Base-by-base conservation (phyloP, 2,329 filamentous ascomycete genomes). In the Calonectria hawksworthii region DNA sequence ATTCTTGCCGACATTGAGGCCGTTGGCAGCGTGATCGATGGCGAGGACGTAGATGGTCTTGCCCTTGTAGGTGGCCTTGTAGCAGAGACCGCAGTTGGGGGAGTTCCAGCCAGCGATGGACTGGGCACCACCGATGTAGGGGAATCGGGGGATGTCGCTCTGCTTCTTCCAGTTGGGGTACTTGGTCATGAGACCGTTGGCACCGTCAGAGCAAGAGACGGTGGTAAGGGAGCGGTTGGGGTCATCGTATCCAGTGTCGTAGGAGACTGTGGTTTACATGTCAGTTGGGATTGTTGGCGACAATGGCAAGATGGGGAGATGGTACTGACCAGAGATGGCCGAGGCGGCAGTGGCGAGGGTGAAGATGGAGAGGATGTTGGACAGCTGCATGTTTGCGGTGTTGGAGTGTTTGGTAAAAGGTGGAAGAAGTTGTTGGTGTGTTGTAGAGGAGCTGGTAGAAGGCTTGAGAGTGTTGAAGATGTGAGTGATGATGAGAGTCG, bases 221-320 rank as follows among this genome's bases (percentile, higher is more conserved):
- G 81, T 83, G 41, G 85, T 87, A 70, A 96, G 83, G 56, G 90
- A 87, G 73, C 92, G 89, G 74, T 78, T 78, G 59, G 83, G 83
- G 76, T 93, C 86, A 82, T 96, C 94, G 86, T 95, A 97, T 82
- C 89, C 92, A 26, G 86, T 85, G 86, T 96, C 94, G 85, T 93
- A 96, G 77, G 93, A 93, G 81, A 96, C 93, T 84, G 81, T 9
- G 38, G 21, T 61, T 7, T 13, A 8, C 14, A n/a, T 65, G 73
- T 81, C 68, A 80, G 76, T 70, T 32, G 41, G 54, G 44, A 38
- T 14, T 52, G 21, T 10, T 16, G 54, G 16, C 47, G n/a, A 30
- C 52, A n/a, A 44, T 54, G 26, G 50, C 47, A 6, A 9, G 30
- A 28, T 18, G 7, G 36, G 26, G 5, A 56, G 21, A 16, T 18